Evolutionary conservation across 2,329 filamentous ascomycete species (phyloP).

Genomic region (Exophiala sp.): DNA sequence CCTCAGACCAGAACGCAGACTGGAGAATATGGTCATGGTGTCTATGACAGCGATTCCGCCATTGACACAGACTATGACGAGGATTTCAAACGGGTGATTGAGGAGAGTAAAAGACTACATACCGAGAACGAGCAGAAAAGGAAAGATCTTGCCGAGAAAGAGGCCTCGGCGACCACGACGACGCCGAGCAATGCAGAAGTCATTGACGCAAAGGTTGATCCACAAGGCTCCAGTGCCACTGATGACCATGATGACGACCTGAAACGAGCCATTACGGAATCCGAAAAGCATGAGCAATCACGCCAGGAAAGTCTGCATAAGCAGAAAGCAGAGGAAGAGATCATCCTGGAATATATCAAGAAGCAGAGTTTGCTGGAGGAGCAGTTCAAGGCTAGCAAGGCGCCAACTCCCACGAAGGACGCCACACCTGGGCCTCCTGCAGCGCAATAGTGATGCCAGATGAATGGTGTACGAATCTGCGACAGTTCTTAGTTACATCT

Average conservation of each 20-base stretch:
- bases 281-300: slow-evolving; percentile 42
- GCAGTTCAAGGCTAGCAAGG: slow-evolving; percentile 36
- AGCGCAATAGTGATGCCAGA: background rate
- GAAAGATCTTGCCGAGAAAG: slow-evolving; percentile 7
- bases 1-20: background rate
- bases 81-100: slow-evolving; percentile 39
- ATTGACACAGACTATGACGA: slow-evolving; percentile 33
- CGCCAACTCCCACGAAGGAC: background rate
- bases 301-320: slow-evolving; percentile 35
- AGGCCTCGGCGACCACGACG: slow-evolving; percentile 1
- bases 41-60: slow-evolving; percentile 28
- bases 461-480: background rate
- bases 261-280: slow-evolving; percentile 45
- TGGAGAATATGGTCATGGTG: background rate
- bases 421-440: background rate
- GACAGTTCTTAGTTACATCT: too few species aligned
- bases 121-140: slow-evolving; percentile 19
- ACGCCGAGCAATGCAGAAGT: slow-evolving; percentile 27
- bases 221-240: too few species aligned
- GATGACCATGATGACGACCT: slow-evolving; percentile 40
- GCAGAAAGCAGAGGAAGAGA: slow-evolving; percentile 59
- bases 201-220: slow-evolving; percentile 28
- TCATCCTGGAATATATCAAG: slow-evolving; percentile 69
- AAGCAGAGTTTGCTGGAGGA: slow-evolving; percentile 69
- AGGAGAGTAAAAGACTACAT: slow-evolving; percentile 24